Percentiles rank a stretch among this genome's conserved stretches.
Conservation (phyloP, 768 basidiomycete genomes). For the Favolaschia claudopus region DNA sequence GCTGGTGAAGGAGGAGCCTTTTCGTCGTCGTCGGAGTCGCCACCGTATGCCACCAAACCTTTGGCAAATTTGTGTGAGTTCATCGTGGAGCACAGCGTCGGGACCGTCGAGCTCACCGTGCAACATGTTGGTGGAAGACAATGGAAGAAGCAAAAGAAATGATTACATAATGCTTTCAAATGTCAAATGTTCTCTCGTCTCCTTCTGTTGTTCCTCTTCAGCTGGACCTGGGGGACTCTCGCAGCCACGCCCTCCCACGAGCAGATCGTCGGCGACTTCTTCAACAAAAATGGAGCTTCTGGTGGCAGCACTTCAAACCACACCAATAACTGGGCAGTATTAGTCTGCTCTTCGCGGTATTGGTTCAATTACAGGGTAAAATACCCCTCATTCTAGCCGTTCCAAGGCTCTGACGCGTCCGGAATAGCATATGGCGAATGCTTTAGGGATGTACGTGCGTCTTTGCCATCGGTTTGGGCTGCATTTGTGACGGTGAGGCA, state of each 20-base stretch:
- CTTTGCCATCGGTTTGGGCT: not conserved
- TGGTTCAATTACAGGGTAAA: conserved; percentile 99
- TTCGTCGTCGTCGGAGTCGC: conserved; percentile 67
- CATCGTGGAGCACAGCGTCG: not conserved
- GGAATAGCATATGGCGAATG: conserved; percentile 96
- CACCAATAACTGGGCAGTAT: conserved; percentile 99
- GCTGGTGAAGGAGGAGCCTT: conserved; percentile 43
- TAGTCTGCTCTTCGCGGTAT: conserved; percentile 92
- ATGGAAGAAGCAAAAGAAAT: not conserved
- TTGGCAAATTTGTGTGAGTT: not conserved
- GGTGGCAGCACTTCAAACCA: conserved; percentile 54
- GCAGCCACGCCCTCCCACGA: conserved; percentile 41
- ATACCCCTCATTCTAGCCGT: conserved; percentile 14
- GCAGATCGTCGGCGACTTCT: conserved; percentile 54
- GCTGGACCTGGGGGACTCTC: conserved; percentile 41
- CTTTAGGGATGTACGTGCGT: conserved; percentile 92
- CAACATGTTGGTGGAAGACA: conserved; percentile 16
- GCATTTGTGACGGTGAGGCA: conserved; percentile 9
- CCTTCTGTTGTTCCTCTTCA: conserved; percentile 42
- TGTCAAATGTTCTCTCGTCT: conserved; percentile 8
- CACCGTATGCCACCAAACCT: conserved; percentile 73
- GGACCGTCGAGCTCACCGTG: conserved; percentile 21
- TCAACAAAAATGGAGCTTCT: conserved; percentile 45
- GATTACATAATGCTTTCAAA: not conserved
- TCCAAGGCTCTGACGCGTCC: not conserved